Base-by-base conservation (phyloP, 768 basidiomycete species). In the Boletus edulis region DNA sequence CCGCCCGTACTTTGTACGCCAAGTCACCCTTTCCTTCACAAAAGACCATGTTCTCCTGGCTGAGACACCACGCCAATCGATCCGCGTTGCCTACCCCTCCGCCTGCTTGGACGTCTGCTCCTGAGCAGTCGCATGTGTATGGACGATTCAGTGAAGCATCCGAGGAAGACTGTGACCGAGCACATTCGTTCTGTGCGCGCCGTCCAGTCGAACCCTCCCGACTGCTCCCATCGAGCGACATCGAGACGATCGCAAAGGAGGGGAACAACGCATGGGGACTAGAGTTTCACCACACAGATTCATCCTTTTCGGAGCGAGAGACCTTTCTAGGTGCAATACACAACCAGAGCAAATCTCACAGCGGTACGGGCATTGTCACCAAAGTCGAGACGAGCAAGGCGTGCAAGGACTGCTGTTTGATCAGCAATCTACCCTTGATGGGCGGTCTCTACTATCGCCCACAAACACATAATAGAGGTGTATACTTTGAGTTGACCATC, bases 401-500 rank as follows among this genome's bases (percentile, higher is more conserved):
- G 3, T 86, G 84, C 68, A 68, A 72, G 52, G 81, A 81, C 55
- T 70, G 75, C 3, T 83, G 80, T 64, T 62, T 88, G 32, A 57
- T 85, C 65, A 86, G 86, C 69, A 72, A 81, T 62, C 65, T 86
- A 7, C 87, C 86, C 0, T 73, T 87, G 44, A 62, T 83, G 37
- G 80, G 80, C 8, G 86, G 85, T 17, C 69, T 84, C 38, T 88
- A 86, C 56, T 78, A 82, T 51, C 75, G 77, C 13, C 76, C 75
- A 31, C 79, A 75, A 18, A 18, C 43, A 9, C 43, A 22, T 1
- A 81, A 83, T 53, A 55, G 59, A 0, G 87, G 86, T 20, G 77
- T 84, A 0, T 88, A 89, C 66, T 89, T 79, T 60, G 87, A 89
- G 62, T 61, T 86, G 18, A 67, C 66, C n/a, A 77, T 88, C 44